These are phyloP conservation scores for Aegilops longissima DNA, from an alignment of 176 grass and related monocot genomes.

Conservation along the genomic window DNA sequence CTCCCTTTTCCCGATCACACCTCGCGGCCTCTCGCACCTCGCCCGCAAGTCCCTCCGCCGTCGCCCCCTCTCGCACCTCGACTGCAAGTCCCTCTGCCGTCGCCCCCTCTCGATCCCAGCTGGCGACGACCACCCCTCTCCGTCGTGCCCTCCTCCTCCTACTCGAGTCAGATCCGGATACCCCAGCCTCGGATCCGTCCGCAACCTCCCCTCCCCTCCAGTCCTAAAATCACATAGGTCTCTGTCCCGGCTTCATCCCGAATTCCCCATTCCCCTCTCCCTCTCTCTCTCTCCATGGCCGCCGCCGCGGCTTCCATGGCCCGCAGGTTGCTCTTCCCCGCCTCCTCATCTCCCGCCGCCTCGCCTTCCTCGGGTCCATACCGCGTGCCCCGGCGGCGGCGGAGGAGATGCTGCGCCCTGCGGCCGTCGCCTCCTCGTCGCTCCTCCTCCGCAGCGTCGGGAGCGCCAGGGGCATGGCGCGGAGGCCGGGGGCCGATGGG, in stretches of 20 bases:
- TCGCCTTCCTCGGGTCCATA: not conserved
- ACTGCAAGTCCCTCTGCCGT: too few relatives aligned
- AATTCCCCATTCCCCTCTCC: not conserved
- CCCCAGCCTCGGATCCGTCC: too few relatives aligned
- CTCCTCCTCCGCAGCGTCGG: not conserved
- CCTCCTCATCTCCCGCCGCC: not conserved
- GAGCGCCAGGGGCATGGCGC: not conserved
- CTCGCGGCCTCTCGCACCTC: too few relatives aligned
- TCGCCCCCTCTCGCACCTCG: too few relatives aligned
- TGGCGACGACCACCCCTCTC: too few relatives aligned
- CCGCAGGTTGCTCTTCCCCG: not conserved
- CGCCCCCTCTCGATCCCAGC: too few relatives aligned
- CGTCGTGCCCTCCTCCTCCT: too few relatives aligned
- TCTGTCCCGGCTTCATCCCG: not conserved
- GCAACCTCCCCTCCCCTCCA: too few relatives aligned
- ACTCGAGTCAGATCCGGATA: too few relatives aligned
- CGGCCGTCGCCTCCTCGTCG: not conserved
- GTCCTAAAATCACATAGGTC: too few relatives aligned
- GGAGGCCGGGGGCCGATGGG: not conserved
- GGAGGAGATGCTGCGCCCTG: not conserved
- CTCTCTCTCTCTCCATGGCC: not conserved
- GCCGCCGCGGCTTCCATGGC: not conserved
- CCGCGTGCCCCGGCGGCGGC: not conserved
- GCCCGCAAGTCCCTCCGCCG: too few relatives aligned
- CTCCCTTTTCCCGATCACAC: too few relatives aligned